These are phyloP conservation scores for Musa acuminata DNA, from an alignment of 176 grass and related monocot genomes.

Conservation along the genomic window DNA sequence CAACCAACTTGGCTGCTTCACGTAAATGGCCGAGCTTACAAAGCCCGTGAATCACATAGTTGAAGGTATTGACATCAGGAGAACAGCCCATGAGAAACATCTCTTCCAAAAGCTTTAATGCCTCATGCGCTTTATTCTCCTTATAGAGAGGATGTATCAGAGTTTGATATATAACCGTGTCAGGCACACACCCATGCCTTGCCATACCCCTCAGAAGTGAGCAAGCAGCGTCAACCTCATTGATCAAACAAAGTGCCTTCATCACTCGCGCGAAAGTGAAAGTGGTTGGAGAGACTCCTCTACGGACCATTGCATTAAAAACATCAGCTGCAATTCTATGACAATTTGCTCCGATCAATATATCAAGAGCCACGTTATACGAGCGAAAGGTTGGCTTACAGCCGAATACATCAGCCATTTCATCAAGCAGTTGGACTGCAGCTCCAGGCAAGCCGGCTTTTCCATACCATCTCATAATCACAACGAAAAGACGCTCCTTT, in stretches of 20 bases:
- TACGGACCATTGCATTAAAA: conserved; percentile 53
- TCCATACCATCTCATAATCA: conserved; percentile 33
- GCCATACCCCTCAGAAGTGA: conserved; percentile 57
- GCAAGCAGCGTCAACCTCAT: conserved; percentile 47
- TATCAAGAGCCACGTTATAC: conserved; percentile 51
- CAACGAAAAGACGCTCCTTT: conserved; percentile 43
- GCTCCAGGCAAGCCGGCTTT: conserved; percentile 32
- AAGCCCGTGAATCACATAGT: conserved; percentile 48
- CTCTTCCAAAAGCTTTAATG: conserved; percentile 60
- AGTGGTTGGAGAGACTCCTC: conserved; percentile 53
- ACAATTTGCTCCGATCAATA: conserved; percentile 43
- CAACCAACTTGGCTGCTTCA: conserved; percentile 56
- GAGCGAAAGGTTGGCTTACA: conserved; percentile 64
- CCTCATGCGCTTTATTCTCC: conserved; percentile 44
- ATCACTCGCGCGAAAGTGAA: conserved; percentile 59
- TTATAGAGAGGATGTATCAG: conserved; percentile 49
- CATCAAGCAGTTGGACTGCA: conserved; percentile 70
- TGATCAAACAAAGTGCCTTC: conserved; percentile 47
- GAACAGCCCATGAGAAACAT: conserved; percentile 80
- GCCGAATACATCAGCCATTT: conserved; percentile 39
- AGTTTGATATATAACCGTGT: conserved; percentile 69
- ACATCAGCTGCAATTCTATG: conserved; percentile 35
- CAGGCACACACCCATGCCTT: conserved; percentile 63
- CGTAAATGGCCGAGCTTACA: conserved; percentile 37
- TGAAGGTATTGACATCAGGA: conserved; percentile 55